Conservation (phyloP, 2,329 filamentous ascomycete species). For the Rachicladosporium sp. region DNA sequence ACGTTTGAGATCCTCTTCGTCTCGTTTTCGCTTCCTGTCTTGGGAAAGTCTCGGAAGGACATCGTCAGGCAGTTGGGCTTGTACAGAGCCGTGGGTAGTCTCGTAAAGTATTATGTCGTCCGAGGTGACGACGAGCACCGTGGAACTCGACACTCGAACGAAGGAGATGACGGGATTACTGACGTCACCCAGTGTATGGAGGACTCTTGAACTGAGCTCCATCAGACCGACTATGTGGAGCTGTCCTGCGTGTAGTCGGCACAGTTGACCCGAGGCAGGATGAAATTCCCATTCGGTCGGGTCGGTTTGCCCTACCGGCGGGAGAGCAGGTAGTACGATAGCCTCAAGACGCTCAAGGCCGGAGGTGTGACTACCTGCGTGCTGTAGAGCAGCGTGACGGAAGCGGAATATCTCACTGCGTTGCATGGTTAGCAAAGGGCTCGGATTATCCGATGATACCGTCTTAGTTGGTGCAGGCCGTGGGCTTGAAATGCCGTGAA, state of each 20-base stretch:
- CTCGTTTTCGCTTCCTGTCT: constrained; percentile 8
- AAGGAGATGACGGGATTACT: constrained; percentile 48
- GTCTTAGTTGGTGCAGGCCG: constrained; percentile 1
- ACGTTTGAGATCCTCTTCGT: constrained; percentile 5
- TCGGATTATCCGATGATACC: too few relatives aligned
- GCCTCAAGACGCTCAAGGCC: constrained; percentile 5
- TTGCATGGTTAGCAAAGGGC: too few relatives aligned
- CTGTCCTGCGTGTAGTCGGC: constrained; percentile 43
- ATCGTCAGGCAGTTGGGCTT: constrained; percentile 27
- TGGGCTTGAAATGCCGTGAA: constrained; percentile 10
- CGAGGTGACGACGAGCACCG: constrained; percentile 49
- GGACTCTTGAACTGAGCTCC: constrained; percentile 48
- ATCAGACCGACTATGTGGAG: constrained; percentile 54
- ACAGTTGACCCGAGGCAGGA: constrained; percentile 49
- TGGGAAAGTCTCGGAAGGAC: neutral
- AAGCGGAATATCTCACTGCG: constrained; percentile 2
- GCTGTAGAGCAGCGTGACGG: constrained; percentile 15
- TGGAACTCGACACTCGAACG: constrained; percentile 52
- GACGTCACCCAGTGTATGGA: constrained; percentile 32
- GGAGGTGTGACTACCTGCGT: constrained; percentile 15
- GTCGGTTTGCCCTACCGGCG: neutral
- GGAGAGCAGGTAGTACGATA: constrained; percentile 2
- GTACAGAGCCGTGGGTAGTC: constrained; percentile 48
- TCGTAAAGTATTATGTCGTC: constrained; percentile 53
- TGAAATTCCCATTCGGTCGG: constrained; percentile 26